Evolutionary conservation across 257 asterid species (phyloP).

Genomic region (Solanum pennellii): DNA sequence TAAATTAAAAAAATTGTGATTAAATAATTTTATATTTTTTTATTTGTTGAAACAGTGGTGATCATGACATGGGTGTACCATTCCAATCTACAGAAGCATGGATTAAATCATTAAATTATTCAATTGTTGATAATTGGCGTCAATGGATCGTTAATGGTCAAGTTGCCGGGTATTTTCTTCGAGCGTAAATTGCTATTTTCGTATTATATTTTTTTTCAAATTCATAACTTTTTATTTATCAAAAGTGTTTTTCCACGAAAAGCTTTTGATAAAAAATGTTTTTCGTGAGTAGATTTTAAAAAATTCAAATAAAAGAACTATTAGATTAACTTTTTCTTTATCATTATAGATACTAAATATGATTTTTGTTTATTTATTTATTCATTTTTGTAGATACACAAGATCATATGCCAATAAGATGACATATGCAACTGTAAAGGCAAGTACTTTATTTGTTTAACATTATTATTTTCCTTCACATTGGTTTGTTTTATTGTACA

Average conservation of each 20-base stretch:
- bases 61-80: constrained; percentile 27
- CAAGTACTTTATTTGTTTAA: neutral
- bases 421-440: constrained; percentile 44
- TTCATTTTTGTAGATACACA: neutral
- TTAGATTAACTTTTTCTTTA: neutral
- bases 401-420: constrained; percentile 27
- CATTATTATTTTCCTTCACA: neutral
- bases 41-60: constrained; percentile 20
- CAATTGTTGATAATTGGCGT: constrained; percentile 27
- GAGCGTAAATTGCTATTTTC: neutral
- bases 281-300: neutral
- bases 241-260: neutral
- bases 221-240: neutral
- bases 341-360: neutral
- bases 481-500: neutral
- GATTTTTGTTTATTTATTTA: neutral
- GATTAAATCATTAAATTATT: constrained; percentile 28
- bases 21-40: neutral
- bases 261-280: too few species aligned
- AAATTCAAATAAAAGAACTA: neutral
- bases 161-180: constrained; percentile 25
- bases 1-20: neutral
- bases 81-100: constrained; percentile 34
- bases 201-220: neutral
- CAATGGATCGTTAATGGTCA: constrained; percentile 29